phyloP scores from a whole-genome alignment of 345 rosid genomes.

The Lumnitzera littorea region DNA sequence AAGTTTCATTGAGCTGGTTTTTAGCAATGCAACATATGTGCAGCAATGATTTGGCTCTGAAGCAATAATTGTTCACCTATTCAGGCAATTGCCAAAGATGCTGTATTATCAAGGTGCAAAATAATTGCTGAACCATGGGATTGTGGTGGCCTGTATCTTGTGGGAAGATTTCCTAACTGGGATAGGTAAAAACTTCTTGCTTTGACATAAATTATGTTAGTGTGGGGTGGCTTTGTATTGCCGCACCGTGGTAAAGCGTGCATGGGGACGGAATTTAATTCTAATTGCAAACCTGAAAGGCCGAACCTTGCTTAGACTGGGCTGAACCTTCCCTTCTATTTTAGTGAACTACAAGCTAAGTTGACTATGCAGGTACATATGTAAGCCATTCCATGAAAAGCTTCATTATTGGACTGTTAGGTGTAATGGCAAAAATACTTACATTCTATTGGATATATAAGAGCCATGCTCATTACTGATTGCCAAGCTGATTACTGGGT shows the following conservation, averaged over 20 bases:
- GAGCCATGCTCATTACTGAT: no score
- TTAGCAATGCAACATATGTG: neutral
- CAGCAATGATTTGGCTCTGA: constrained; percentile 4
- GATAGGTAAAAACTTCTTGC: constrained; percentile 47
- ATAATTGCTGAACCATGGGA: constrained; percentile 97
- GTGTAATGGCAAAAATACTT: no score
- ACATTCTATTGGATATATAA: no score
- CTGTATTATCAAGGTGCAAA: constrained; percentile 73
- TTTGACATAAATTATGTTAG: neutral
- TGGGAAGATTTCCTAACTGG: constrained; percentile 93
- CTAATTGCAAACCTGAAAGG: no score
- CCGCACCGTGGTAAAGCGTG: no score
- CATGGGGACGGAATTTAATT: neutral
- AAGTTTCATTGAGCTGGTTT: constrained; percentile 1
- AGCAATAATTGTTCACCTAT: constrained; percentile 11
- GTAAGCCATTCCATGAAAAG: no score
- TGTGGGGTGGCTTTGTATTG: no score
- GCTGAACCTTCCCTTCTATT: no score
- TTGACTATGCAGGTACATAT: neutral
- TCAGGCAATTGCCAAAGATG: constrained; percentile 89
- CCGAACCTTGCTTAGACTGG: no score
- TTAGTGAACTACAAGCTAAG: neutral
- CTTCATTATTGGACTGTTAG: no score
- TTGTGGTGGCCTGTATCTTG: constrained; percentile 94
- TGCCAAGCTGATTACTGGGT: no score